Evolutionary conservation across 306 rosid genomes (phyloP), one percentile per base, ranked within the genome.

Genomic region (Ormosia emarginata): DNA sequence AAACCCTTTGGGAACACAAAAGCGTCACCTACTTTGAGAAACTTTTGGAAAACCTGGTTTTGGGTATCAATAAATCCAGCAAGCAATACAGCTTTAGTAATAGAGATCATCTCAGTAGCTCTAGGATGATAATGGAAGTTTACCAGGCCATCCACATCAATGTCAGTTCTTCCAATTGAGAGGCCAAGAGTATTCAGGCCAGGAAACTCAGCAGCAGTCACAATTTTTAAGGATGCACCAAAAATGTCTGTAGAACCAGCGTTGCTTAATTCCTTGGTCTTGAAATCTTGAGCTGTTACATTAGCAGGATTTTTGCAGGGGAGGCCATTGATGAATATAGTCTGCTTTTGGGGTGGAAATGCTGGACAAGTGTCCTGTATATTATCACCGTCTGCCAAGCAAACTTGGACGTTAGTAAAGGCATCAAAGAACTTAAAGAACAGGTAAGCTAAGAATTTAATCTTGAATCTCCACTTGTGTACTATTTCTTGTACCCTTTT

Each of bases 131-230:
- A 88, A 67, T 93, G 97, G 41, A 80, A 78, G 76, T 56, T 24
- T 3, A 87, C 86, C 55, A 86, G 2, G 17, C 98, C 98, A 32
- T 90, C 89, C 0, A 47, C 9, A 4, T 76, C 85, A 3, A 95
- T 14, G 65, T 90, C 94, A 13, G 81, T 88, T 85, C 95, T 86
- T 4, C 92, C 89, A 79, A 91, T 68, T n/a, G 99, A 91, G 65
- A 95, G 90, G 49, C 95, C 93, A 4, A 95, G 89, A 1, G 98
- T 90, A 61, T 95, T 95, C 46, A 91, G 67, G 43, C 98, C 98
- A 9, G 84, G 79, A 32, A 88, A 91, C 7, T 88, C 94, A 39
- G 84, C 50, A 6, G 97, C 97, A 0, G 91, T 79, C 82, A 83
- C 91, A 2, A 93, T 63, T 10, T 81, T 91, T 64, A 81, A 34